Base-by-base conservation (phyloP, 1,284 basidiomycete species). In the Melampsora larici-populina region DNA sequence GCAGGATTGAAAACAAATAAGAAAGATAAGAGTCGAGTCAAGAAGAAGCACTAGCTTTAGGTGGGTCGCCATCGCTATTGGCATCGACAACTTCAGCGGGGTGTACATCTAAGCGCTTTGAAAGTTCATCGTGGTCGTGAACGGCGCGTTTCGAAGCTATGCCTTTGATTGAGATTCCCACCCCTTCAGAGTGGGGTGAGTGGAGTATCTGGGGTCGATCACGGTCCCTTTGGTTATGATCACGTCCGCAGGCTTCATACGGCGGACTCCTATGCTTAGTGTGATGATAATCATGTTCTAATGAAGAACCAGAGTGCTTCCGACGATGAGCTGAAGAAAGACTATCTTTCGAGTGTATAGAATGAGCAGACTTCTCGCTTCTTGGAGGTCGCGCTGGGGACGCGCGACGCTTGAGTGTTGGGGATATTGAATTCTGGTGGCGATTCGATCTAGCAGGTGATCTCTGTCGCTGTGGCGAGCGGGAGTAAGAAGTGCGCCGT, bases 101-200 rank as follows among this genome's bases (percentile, higher is more conserved):
- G n/a, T 15, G 4, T n/a, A 33, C 36, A 11, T 36, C 51, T 18
- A 40, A 21, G 21, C 33, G 24, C 13, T 55, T 60, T 36, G 21
- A n/a, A 33, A 58, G 11, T 40, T 40, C 29, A 36, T 71, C 48
- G 33, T 18, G 11, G 31, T 72, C 60, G 21, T 60, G 29, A 26
- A 43, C 18, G 70, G 51, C 60, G 4, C 24, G 36, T 62, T 60
- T 63, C 5, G 70, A 62, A 33, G 70, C 70, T 18, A 49, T 29
- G 18, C 70, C 70, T 46, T 72, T 72, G 26, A 72, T 72, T 3
- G 70, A 72, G 15, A 72, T 72, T 15, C 55, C 70, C 33, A 21
- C 40, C 29, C 33, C 21, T 48, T n/a, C 18, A 24, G 33, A 29
- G 33, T 40, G 29, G 33, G 65, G 40, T n/a, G 13, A 36, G 65